Evolutionary conservation across 2,329 filamentous ascomycete species (phyloP).

Genomic region (Colletotrichum orbiculare): DNA sequence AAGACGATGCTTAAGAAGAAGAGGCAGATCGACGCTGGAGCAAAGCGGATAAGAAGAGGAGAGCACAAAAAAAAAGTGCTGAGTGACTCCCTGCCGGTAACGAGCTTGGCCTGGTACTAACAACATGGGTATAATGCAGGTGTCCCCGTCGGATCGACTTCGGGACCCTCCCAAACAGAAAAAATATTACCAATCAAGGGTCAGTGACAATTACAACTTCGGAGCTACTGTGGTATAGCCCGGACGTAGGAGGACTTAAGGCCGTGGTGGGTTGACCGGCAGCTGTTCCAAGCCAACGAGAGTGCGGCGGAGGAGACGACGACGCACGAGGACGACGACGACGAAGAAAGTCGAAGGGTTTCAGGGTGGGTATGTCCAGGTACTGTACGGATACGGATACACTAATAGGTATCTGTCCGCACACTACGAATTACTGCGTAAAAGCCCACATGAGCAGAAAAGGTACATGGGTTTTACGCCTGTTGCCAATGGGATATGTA

Average conservation of each 20-base stretch:
- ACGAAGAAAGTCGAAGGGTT: no score
- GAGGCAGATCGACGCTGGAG: conserved; percentile 53
- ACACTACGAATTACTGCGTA: neutral
- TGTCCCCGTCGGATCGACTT: conserved; percentile 30
- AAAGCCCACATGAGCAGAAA: neutral
- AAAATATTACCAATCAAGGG: conserved; percentile 32
- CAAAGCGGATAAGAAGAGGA: conserved; percentile 62
- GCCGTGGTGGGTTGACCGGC: conserved; percentile 20
- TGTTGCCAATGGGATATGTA: conserved; percentile 20
- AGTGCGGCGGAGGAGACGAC: no score
- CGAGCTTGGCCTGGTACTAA: conserved; percentile 1
- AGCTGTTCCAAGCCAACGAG: neutral
- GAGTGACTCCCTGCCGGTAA: neutral
- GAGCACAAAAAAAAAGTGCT: conserved; percentile 1
- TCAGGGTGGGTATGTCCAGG: no score
- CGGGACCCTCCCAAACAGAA: conserved; percentile 18
- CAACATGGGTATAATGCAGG: neutral
- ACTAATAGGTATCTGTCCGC: neutral
- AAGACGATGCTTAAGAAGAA: conserved; percentile 61
- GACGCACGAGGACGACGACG: no score
- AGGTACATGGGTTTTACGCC: conserved; percentile 5
- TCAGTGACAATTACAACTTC: conserved; percentile 13
- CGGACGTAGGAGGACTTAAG: conserved; percentile 33
- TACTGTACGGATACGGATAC: no score
- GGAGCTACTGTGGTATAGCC: conserved; percentile 1